phyloP scores from a whole-genome alignment of 371 early-diverging fungal genomes.

The Rhizopus delemar region DNA sequence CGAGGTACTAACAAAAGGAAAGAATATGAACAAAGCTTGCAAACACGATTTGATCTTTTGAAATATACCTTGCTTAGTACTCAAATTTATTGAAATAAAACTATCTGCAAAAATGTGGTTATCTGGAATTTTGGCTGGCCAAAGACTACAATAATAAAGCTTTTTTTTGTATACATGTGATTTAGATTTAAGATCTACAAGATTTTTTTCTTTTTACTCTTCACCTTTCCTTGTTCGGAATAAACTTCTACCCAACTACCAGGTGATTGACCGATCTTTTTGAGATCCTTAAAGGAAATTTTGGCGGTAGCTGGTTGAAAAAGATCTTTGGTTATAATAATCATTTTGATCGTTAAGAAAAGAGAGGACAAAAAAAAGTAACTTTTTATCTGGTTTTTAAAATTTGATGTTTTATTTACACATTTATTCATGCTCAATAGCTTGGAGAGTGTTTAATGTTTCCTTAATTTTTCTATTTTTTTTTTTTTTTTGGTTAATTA shows the following conservation, averaged over 20 bases:
- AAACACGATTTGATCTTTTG: neutral
- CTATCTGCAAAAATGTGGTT: constrained; percentile 16
- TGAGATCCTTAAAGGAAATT: constrained; percentile 20
- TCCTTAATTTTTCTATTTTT: constrained; percentile 16
- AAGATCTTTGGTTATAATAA: constrained; percentile 4
- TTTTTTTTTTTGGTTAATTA: constrained; percentile 26
- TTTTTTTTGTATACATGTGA: neutral
- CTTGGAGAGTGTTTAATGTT: constrained; percentile 6
- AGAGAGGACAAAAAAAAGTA: constrained; percentile 1
- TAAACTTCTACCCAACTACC: constrained; percentile 29
- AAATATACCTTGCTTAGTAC: neutral
- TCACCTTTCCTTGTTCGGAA: neutral
- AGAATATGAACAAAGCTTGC: neutral
- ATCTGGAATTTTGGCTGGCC: constrained; percentile 28
- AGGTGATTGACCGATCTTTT: constrained; percentile 9
- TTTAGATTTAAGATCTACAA: neutral
- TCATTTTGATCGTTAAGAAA: constrained; percentile 10
- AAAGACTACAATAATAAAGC: constrained; percentile 33
- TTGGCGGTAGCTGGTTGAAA: constrained; percentile 30
- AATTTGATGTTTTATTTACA: neutral
- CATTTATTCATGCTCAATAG: neutral
- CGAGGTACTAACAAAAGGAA: neutral
- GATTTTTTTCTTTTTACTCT: neutral
- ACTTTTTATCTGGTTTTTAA: neutral
- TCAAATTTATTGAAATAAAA: constrained; percentile 5